Evolutionary conservation across 805 yeast species (phyloP).

Genomic region (Lachancea nothofagi): DNA sequence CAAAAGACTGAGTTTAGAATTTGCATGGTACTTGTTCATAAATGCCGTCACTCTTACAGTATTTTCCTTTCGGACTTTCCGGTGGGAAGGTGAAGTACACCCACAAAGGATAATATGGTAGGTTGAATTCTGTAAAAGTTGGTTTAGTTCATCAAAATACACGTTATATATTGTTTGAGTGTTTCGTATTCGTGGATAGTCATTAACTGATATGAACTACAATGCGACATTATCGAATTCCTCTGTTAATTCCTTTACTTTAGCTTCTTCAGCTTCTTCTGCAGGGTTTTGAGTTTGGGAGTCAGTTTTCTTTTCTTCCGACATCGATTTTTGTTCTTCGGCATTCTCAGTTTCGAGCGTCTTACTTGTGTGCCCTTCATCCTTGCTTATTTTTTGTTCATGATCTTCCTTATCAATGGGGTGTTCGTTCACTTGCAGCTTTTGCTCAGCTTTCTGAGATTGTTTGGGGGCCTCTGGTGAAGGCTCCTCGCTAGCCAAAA

Average conservation of each 20-base stretch:
- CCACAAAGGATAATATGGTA: conserved; percentile 88
- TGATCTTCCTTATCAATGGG: too few relatives aligned
- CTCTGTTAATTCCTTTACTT: conserved; percentile 17
- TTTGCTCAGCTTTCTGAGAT: not conserved
- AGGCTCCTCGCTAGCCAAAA: not conserved
- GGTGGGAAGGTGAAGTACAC: conserved; percentile 58
- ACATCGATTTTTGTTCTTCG: too few relatives aligned
- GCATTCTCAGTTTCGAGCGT: too few relatives aligned
- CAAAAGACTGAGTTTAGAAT: conserved; percentile 46
- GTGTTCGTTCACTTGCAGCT: too few relatives aligned
- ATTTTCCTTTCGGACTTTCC: conserved; percentile 57
- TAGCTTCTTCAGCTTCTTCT: conserved; percentile 7
- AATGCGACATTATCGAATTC: conserved; percentile 31
- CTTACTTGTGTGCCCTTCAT: too few relatives aligned
- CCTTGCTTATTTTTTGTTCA: too few relatives aligned
- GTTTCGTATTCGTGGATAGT: not conserved
- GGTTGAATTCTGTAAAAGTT: not conserved
- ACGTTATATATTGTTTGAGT: too few relatives aligned
- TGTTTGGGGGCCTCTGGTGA: not conserved
- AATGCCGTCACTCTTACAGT: conserved; percentile 48
- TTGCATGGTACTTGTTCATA: conserved; percentile 54
- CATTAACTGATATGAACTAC: conserved; percentile 14
- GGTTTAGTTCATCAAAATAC: too few relatives aligned
- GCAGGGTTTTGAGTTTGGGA: not conserved
- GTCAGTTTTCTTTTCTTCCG: too few relatives aligned